phyloP scores from a whole-genome alignment of 352 stramenopile species.

The Globisporangium emineosum region DNA sequence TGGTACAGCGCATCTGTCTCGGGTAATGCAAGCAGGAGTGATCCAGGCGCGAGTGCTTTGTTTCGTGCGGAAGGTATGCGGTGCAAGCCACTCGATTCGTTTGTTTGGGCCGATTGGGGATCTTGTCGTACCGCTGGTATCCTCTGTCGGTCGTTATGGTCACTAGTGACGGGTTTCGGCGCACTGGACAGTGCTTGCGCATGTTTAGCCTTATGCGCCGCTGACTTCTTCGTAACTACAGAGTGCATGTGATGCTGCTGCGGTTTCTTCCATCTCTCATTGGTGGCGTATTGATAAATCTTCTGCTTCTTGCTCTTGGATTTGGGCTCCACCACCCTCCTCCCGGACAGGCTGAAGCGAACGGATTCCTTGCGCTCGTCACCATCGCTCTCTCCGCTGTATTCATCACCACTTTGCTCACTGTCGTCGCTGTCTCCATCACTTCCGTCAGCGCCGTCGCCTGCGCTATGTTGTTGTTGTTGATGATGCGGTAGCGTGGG shows the following conservation, averaged over 20 bases:
- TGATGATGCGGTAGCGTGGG: not conserved
- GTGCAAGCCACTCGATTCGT: not conserved
- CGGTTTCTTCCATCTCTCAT: not conserved
- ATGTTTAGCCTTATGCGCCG: not conserved
- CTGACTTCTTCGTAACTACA: not conserved
- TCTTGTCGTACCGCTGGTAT: not conserved
- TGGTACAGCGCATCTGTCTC: constrained; percentile 5
- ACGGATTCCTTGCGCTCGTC: constrained; percentile 15
- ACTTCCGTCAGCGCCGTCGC: not conserved
- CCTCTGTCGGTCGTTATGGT: not conserved
- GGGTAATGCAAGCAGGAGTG: not conserved
- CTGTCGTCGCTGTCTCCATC: not conserved
- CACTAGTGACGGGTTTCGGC: not conserved
- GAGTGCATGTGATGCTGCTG: not conserved
- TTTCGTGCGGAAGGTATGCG: not conserved
- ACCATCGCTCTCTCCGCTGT: not conserved
- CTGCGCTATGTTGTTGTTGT: constrained; percentile 7
- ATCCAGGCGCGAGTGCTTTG: not conserved
- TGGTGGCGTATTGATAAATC: not conserved
- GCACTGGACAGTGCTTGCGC: not conserved
- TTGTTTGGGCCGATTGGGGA: not conserved
- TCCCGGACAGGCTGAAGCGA: constrained; percentile 15
- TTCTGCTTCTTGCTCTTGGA: not conserved
- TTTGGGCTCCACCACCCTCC: not conserved
- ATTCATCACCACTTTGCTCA: not conserved